Evolutionary conservation across 2,329 filamentous ascomycete genomes (phyloP), one percentile per base, ranked within the genome.

Genomic region (Aspergillus texensis): DNA sequence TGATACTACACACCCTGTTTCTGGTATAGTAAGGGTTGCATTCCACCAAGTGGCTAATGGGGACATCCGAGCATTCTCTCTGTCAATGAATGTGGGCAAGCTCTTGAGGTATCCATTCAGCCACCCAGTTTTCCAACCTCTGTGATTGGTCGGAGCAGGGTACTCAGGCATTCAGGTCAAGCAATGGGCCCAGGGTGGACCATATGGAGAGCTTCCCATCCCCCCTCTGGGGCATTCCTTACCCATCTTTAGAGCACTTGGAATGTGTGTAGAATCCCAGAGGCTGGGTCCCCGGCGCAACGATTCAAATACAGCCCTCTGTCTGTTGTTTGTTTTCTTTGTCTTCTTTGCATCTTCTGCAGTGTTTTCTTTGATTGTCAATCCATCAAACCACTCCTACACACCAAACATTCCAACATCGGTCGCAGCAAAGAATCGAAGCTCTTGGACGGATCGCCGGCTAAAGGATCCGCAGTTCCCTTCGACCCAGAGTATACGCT

Each of bases 291-390:
- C 63, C 59, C 65, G 39, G 66, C 56, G 63, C 64, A 63, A 67
- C 67, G 69, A 71, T 78, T 78, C 76, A 78, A 78, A 78, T 78
- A 78, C 68, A 66, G 62, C 67, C 70, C 60, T 71, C 59, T 62
- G 63, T 73, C 77, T 77, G 75, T 77, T 78, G 77, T 78, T 78
- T 78, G 77, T 76, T 78, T 78, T 73, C 74, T 78, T 78, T 78
- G 77, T 73, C 70, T 74, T 69, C 72, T 78, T 78, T 78, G 76
- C 76, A 78, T 75, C 68, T 67, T 77, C 68, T 75, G 74, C 75
- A 76, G 69, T 77, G 75, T 77, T 77, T 77, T 76, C 65, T 70
- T 72, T 69, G 71, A 73, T 77, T 77, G 75, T 70, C 73, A 73
- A 73, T 63, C 60, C 39, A 65, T 75, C 76, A 78, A 78, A 78